Percentiles rank a stretch among this genome's conserved stretches.
phyloP scores from a whole-genome alignment of 352 stramenopile genomes.

The Pythium rhizo-oryzae region DNA sequence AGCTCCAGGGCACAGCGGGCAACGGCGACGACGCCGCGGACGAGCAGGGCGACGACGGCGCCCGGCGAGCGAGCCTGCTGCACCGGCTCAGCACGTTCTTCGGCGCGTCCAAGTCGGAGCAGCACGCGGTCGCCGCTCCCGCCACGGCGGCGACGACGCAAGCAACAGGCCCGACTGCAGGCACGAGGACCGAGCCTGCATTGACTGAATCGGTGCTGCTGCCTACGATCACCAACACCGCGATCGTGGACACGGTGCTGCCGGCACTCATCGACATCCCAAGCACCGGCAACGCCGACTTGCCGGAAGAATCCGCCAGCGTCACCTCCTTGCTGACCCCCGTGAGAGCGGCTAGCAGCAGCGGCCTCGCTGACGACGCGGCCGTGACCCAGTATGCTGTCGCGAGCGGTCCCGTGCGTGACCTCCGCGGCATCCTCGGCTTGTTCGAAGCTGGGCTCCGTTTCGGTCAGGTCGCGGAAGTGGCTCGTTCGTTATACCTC shows the following conservation, averaged over 20 bases:
- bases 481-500: not conserved
- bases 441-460: conserved; percentile 10
- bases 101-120: not conserved
- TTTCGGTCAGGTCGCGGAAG: conserved; percentile 7
- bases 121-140: not conserved
- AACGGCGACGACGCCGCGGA: not conserved
- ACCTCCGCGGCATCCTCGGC: not conserved
- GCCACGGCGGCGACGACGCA: not conserved
- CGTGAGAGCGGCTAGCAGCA: not conserved
- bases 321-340: not conserved
- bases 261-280: conserved; percentile 15
- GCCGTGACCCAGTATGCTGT: conserved; percentile 5
- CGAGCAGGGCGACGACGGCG: not conserved
- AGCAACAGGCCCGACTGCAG: not conserved
- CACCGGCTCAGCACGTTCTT: conserved; percentile 28
- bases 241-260: conserved; percentile 34
- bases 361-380: not conserved
- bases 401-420: not conserved
- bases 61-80: not conserved
- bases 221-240: conserved; percentile 19
- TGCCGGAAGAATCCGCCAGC: not conserved
- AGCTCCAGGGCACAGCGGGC: not conserved
- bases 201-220: not conserved
- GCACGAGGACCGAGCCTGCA: not conserved
- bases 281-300: not conserved